Percentiles rank a stretch among this genome's conserved stretches.
phyloP scores from a whole-genome alignment of 306 rosid genomes.

The Bauhinia variegata region DNA sequence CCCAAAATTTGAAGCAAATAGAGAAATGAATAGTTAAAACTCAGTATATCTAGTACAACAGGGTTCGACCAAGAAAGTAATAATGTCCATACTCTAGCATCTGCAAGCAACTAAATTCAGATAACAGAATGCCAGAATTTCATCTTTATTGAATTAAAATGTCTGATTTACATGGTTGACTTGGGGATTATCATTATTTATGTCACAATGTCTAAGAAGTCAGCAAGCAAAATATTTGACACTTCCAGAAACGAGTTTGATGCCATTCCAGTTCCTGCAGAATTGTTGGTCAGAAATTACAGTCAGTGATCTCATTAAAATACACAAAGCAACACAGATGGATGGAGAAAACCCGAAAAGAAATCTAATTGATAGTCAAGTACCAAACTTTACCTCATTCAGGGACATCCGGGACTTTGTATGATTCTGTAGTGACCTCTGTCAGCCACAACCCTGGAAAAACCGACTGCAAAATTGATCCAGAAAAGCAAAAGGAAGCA shows the following conservation, averaged over 20 bases:
- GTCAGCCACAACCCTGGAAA: constrained; percentile 53
- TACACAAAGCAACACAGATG: constrained; percentile 2
- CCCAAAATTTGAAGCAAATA: not conserved
- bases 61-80: not conserved
- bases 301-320: constrained; percentile 16
- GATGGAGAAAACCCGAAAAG: not conserved
- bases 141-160: constrained; percentile 32
- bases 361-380: not conserved
- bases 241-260: constrained; percentile 24
- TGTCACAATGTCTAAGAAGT: constrained; percentile 44
- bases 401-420: constrained; percentile 57
- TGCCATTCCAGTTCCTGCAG: constrained; percentile 38
- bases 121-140: constrained; percentile 31
- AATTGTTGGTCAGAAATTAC: constrained; percentile 16
- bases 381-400: constrained; percentile 49
- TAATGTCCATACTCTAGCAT: constrained; percentile 16
- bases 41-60: not conserved
- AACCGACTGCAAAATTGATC: constrained; percentile 46
- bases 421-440: constrained; percentile 54
- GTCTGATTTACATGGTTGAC: constrained; percentile 45
- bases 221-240: constrained; percentile 36
- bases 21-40: constrained; percentile 13
- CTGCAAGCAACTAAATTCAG: constrained; percentile 34
- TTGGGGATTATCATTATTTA: constrained; percentile 54
- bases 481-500: constrained; percentile 16